Base-by-base conservation (phyloP, 495 filamentous ascomycete genomes). In the Terfezia claveryi region DNA sequence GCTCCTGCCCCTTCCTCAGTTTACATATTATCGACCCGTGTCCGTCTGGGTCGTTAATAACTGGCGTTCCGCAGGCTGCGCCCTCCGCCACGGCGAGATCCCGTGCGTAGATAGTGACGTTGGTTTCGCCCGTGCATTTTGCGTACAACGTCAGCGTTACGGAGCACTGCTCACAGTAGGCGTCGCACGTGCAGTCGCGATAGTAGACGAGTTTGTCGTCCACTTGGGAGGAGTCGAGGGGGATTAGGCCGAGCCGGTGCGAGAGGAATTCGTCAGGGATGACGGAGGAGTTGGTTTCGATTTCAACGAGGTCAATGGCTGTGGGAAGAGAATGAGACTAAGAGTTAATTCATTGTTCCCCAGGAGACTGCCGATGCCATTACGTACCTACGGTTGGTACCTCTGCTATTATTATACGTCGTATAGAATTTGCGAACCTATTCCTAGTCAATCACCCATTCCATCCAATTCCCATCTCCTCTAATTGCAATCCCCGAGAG, bases 181-280 rank as follows among this genome's bases (percentile, higher is more conserved):
- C 78, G 52, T 94, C 88, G 72, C 91, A 98, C 59, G 89, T 84
- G 72, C 91, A 98, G 67, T 96, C 91, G 55, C 89, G 81, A n/a
- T 82, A 82, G 71, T 93, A 94, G 56, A 80, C 72, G 36, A 96
- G 74, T 52, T 83, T 79, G 55, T 78, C 72, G 52, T 95, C 86
- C 66, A 88, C 81, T 63, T 83, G 80, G 57, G 82, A 80, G 50
- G 85, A 81, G 68, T 81, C 81, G 9, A 98, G 77, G 10, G 92
- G 92, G 56, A 96, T 79, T 36, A 98, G 79, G 36, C 91, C 91
- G 5, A 98, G 76, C 23, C 91, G 83, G 70, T 98, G 91, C 38
- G 82, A 78, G 60, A 98, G 79, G 71, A 96, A 93, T 67, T 98
- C 91, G 68, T 98, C 91, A 41, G 91, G 81, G 9, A 96, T 77